These are phyloP conservation scores for Cornus florida DNA, from an alignment of 148 eudicot species.

Conservation along the genomic window DNA sequence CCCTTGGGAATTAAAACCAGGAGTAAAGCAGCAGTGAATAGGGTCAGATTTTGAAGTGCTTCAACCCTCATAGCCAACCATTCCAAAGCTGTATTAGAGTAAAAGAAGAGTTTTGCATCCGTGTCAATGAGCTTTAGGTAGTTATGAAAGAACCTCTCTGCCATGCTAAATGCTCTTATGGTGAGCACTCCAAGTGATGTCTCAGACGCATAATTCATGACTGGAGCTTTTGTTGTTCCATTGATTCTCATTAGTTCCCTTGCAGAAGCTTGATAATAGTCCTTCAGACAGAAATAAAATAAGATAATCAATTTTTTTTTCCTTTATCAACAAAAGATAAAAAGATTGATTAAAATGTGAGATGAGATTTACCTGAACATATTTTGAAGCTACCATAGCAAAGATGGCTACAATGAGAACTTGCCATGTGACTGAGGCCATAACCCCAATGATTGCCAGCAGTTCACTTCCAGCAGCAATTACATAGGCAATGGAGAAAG, in stretches of 20 bases:
- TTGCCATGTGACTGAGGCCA: conserved; percentile 68
- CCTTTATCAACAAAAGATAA: not conserved
- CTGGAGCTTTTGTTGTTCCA: conserved; percentile 75
- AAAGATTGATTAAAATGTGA: not conserved
- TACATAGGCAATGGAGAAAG: conserved; percentile 30
- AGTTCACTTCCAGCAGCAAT: conserved; percentile 38
- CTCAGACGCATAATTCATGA: conserved; percentile 62
- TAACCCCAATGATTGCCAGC: conserved; percentile 35
- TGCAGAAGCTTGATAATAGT: conserved; percentile 57
- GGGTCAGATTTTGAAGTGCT: conserved; percentile 61
- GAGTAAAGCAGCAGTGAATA: conserved; percentile 55
- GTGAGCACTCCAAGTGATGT: conserved; percentile 67
- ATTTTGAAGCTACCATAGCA: conserved; percentile 41
- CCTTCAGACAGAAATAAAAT: conserved; percentile 26
- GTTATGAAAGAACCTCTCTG: conserved; percentile 46
- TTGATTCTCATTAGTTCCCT: conserved; percentile 70
- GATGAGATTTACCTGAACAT: conserved; percentile 46
- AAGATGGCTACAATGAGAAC: conserved; percentile 60
- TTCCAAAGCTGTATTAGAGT: conserved; percentile 51
- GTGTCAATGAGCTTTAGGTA: conserved; percentile 58
- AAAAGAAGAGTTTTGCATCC: conserved; percentile 68
- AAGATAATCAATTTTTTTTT: not conserved
- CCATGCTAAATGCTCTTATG: conserved; percentile 56
- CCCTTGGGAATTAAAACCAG: conserved; percentile 54
- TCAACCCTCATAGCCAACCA: conserved; percentile 70